These are phyloP conservation scores for Phycomyces nitens DNA, from an alignment of 192 early-diverging fungal species.

Conservation along the genomic window DNA sequence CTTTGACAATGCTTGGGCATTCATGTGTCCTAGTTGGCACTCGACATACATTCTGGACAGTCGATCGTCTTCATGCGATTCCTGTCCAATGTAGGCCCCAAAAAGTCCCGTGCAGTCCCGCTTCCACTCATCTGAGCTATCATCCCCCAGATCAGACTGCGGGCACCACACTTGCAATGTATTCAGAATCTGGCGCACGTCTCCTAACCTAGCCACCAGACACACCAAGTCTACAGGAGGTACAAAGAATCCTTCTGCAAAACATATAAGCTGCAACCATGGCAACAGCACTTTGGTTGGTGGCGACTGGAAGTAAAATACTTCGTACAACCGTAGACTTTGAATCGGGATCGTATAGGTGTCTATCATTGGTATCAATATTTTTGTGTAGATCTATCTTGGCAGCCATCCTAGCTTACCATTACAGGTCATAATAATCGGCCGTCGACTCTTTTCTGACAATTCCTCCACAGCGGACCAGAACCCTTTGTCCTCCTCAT, in stretches of 20 bases:
- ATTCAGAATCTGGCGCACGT: conserved; percentile 18
- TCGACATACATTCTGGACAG: not conserved
- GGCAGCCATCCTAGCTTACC: conserved; percentile 33
- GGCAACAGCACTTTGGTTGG: conserved; percentile 5
- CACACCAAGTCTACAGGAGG: conserved; percentile 12
- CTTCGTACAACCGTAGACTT: conserved; percentile 4
- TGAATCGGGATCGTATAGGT: conserved; percentile 15
- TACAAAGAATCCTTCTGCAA: conserved; percentile 17
- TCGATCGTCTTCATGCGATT: not conserved
- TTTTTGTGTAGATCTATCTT: not conserved
- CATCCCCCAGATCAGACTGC: conserved; percentile 8
- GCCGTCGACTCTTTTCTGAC: conserved; percentile 66
- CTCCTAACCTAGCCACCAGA: conserved; percentile 10
- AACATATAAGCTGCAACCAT: conserved; percentile 20
- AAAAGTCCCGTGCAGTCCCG: conserved; percentile 2
- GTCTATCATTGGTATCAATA: conserved; percentile 4
- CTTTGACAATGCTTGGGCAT: not conserved
- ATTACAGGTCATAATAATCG: conserved; percentile 82
- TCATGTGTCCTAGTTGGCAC: not conserved
- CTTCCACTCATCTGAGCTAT: not conserved
- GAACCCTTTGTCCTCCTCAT: conserved; percentile 77
- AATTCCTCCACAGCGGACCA: conserved; percentile 70
- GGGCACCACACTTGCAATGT: conserved; percentile 22
- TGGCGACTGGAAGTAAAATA: conserved; percentile 7
- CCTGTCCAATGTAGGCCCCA: not conserved